Evolutionary conservation across 1,139 yeast genomes (phyloP), one percentile per base, ranked within the genome.

Genomic region (Tardiomyces depauwii): DNA sequence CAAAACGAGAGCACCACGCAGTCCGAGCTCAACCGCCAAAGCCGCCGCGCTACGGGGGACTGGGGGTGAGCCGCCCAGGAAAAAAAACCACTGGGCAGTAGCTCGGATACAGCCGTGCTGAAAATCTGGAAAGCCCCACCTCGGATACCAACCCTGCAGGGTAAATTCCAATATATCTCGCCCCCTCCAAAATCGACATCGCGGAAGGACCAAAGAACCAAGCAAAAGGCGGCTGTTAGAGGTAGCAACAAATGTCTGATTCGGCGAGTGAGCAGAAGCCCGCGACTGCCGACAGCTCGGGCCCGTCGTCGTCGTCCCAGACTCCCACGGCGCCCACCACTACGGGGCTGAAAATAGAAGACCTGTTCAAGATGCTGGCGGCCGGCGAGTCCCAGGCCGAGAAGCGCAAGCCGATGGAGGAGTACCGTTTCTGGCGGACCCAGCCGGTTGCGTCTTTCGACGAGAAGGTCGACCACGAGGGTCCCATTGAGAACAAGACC

Each of bases 371-470:
- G 58, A 61, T 57, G 49, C 50, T 59, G 39, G 52, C 60, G 40
- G 30, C 13, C 18, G 33, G 21, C 14, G 13, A 18, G n/a, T 12
- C 2, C 18, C 38, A 16, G 12, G 13, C 21, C 11, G 40, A 43
- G 18, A 19, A 40, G 32, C 55, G 47, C 54, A 83, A 82, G 59
- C 77, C 81, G 33, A 87, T 89, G 88, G 80, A 85, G 46, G 95
- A 88, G 59, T 87, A 89, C 70, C 87, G 86, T 67, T 91, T 91
- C 66, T 91, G 99, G 99, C 85, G 84, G 61, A 93, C 98, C 7
- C 99, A 91, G 65, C 98, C 98, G 0, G 98, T 93, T 18, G 77
- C 89, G 4, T 71, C 73, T 25, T 80, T 88, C 51, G 84, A 55
- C 39, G 91, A 81, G 57, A 62, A 70, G 46, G 71, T 85, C 43